Conservation (phyloP, 257 asterid species). For the Scutellaria galericulata region DNA sequence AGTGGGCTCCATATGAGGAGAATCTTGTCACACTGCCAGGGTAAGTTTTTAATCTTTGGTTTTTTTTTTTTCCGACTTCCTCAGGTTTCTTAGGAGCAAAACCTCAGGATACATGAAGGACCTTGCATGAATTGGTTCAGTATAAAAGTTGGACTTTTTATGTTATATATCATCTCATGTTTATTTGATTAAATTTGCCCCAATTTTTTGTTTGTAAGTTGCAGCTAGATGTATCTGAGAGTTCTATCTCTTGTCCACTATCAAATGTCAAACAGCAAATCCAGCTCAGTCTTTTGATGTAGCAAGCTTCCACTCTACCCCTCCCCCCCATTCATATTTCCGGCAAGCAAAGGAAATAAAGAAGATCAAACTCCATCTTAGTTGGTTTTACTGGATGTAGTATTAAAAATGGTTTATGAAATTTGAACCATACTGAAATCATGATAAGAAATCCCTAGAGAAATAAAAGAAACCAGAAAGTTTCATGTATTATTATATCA, state of each 20-base stretch:
- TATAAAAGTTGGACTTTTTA: background rate
- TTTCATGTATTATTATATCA: too few species aligned
- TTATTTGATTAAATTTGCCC: too few species aligned
- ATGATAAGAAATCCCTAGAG: too few species aligned
- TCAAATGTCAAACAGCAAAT: background rate
- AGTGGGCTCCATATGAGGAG: conserved; percentile 85
- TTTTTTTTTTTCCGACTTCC: background rate
- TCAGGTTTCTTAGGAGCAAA: background rate
- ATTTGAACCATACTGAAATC: too few species aligned
- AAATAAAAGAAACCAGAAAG: too few species aligned
- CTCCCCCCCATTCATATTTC: background rate
- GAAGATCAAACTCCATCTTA: background rate
- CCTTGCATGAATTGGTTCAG: conserved; percentile 20
- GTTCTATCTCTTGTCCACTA: background rate
- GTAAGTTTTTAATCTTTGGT: conserved; percentile 41
- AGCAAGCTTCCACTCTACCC: background rate
- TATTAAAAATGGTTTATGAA: too few species aligned
- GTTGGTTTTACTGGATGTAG: too few species aligned
- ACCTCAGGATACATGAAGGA: background rate
- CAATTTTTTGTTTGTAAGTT: background rate
- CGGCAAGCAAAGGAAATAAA: too few species aligned
- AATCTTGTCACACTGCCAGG: conserved; percentile 91
- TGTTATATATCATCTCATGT: background rate
- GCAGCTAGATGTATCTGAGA: background rate
- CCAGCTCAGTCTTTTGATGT: background rate